Evolutionary conservation across 441 rosid species (phyloP).

Genomic region (Jatropha podagrica): DNA sequence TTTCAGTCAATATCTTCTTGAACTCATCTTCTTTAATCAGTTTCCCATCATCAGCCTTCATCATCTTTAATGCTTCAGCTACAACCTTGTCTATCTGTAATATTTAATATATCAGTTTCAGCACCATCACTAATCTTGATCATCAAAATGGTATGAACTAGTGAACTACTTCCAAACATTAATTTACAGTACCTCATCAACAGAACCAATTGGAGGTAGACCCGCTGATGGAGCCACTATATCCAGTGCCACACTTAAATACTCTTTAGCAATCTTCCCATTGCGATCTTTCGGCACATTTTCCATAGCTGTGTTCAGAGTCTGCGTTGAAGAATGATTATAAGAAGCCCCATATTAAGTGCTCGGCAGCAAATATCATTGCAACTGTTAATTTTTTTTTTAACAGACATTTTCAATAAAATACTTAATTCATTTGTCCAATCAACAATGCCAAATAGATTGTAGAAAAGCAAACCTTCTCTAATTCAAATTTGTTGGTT

Average conservation of each 20-base stretch:
- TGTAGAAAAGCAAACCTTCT: constrained; percentile 52
- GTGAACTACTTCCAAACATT: neutral
- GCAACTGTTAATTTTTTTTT: too few relatives aligned
- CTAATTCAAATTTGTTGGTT: constrained; percentile 79
- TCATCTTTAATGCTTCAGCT: constrained; percentile 52
- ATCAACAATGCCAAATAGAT: too few relatives aligned
- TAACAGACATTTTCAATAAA: too few relatives aligned
- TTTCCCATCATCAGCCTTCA: constrained; percentile 74
- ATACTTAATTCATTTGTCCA: too few relatives aligned
- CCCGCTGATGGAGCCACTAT: constrained; percentile 66
- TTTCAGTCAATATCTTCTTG: constrained; percentile 65
- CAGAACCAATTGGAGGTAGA: constrained; percentile 82
- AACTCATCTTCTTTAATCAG: constrained; percentile 79
- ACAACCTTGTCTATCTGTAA: constrained; percentile 71
- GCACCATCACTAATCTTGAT: too few relatives aligned
- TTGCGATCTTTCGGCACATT: constrained; percentile 60
- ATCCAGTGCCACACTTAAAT: constrained; percentile 63
- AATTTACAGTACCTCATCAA: constrained; percentile 52
- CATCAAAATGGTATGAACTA: too few relatives aligned
- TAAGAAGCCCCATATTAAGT: neutral
- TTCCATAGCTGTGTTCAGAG: constrained; percentile 55
- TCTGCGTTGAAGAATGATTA: constrained; percentile 35
- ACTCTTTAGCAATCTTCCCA: constrained; percentile 69
- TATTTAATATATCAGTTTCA: neutral
- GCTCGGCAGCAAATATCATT: too few relatives aligned